Conservation (phyloP, 2,329 filamentous ascomycete genomes). For the Uncinocarpus reesii region DNA sequence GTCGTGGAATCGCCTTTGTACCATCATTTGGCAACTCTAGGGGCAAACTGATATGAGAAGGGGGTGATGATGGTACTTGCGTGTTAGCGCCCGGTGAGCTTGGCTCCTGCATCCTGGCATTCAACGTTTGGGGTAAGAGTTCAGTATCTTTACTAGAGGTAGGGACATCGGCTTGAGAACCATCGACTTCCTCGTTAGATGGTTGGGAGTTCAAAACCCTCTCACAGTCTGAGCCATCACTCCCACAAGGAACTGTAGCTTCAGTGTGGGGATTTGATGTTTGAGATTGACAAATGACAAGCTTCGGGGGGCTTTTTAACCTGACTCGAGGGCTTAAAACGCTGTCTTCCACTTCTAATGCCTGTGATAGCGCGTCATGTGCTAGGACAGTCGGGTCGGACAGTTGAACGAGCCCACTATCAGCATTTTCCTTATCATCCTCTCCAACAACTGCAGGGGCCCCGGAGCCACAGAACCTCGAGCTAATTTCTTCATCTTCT, state of each 20-base stretch:
- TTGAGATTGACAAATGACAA: slow-evolving; percentile 4
- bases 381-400: slow-evolving; percentile 26
- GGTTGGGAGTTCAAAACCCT: slow-evolving; percentile 14
- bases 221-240: neutral
- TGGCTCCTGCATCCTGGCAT: neutral
- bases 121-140: neutral
- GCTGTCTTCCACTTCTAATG: slow-evolving; percentile 24
- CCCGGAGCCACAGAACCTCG: slow-evolving; percentile 24
- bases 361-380: slow-evolving; percentile 33
- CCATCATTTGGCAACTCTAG: neutral
- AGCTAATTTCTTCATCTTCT: slow-evolving; percentile 31
- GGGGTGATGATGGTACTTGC: neutral
- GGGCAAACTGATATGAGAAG: neutral
- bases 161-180: neutral
- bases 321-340: slow-evolving; percentile 13
- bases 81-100: neutral
- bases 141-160: neutral
- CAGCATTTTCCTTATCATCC: slow-evolving; percentile 41
- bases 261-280: neutral
- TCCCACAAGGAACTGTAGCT: neutral
- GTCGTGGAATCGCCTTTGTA: neutral
- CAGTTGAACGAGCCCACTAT: slow-evolving; percentile 22
- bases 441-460: slow-evolving; percentile 27
- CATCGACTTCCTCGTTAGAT: neutral
- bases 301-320: neutral